These are phyloP conservation scores for Penicillium steckii DNA, from an alignment of 495 filamentous ascomycete species.

Conservation along the genomic window DNA sequence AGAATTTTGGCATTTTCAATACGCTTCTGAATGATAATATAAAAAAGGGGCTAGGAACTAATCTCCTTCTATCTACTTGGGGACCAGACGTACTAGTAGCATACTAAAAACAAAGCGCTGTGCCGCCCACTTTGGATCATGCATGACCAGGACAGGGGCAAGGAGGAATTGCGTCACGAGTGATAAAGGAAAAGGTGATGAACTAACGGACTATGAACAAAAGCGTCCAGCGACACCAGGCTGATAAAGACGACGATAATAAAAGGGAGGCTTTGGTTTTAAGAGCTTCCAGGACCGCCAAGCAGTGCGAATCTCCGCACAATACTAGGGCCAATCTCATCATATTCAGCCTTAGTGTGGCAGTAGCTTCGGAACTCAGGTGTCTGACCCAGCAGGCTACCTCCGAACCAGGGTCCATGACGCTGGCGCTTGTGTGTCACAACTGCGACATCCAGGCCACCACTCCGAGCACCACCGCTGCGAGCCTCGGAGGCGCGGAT, in stretches of 20 bases:
- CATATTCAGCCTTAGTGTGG: constrained; percentile 95
- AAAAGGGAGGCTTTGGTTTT: constrained; percentile 14
- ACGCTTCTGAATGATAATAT: constrained; percentile 16
- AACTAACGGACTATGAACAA: constrained; percentile 37
- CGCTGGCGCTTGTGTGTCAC: constrained; percentile 94
- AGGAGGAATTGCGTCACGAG: constrained; percentile 1
- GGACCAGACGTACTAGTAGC: constrained; percentile 11
- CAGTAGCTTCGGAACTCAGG: constrained; percentile 99
- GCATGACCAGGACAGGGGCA: constrained; percentile 9
- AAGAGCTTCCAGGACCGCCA: constrained; percentile 79
- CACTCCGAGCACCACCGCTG: constrained; percentile 76
- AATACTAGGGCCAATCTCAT: constrained; percentile 92
- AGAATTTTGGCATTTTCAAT: constrained; percentile 12
- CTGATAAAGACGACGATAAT: constrained; percentile 23
- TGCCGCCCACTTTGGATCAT: constrained; percentile 18
- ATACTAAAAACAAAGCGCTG: constrained; percentile 18
- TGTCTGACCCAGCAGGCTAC: constrained; percentile 92
- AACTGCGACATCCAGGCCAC: constrained; percentile 92
- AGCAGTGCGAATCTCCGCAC: constrained; percentile 92
- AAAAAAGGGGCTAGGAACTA: constrained; percentile 4
- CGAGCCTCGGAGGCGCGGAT: constrained; percentile 87
- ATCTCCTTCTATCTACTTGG: constrained; percentile 22
- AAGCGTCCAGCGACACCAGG: constrained; percentile 25
- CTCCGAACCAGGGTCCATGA: constrained; percentile 98
- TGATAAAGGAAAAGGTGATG: constrained; percentile 15